phyloP scores from a whole-genome alignment of 345 rosid species.

The Dipteronia dyeriana region DNA sequence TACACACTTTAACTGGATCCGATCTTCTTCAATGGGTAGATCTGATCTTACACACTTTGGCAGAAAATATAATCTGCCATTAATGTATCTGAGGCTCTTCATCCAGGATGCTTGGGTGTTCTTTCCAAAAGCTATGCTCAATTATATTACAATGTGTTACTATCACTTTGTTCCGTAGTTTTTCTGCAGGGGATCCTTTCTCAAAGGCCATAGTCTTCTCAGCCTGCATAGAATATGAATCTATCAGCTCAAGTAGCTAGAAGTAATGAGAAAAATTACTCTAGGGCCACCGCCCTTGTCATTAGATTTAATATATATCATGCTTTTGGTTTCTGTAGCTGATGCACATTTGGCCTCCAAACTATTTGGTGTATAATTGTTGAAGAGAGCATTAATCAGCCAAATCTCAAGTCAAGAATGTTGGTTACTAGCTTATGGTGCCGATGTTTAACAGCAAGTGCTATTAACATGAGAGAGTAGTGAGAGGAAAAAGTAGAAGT shows the following conservation, averaged over 20 bases:
- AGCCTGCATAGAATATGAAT: constrained; percentile 26
- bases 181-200: constrained; percentile 26
- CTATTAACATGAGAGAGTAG: not conserved
- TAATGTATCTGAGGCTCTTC: not conserved
- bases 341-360: too few relatives aligned
- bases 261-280: not conserved
- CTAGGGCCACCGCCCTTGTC: not conserved
- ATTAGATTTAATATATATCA: not conserved
- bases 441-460: not conserved
- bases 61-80: not conserved
- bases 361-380: too few relatives aligned
- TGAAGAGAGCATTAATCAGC: too few relatives aligned
- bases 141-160: constrained; percentile 62
- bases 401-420: not conserved
- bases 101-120: constrained; percentile 49
- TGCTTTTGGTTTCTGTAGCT: not conserved
- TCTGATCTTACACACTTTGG: too few relatives aligned
- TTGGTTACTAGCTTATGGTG: not conserved
- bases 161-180: constrained; percentile 30
- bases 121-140: constrained; percentile 64
- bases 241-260: not conserved
- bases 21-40: too few relatives aligned
- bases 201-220: constrained; percentile 27
- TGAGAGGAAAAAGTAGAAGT: not conserved
- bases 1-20: too few relatives aligned